Percentiles rank a stretch among this genome's conserved stretches.
Evolutionary conservation across 805 yeast genomes (phyloP).

Genomic region (Pichia phayaonensis): DNA sequence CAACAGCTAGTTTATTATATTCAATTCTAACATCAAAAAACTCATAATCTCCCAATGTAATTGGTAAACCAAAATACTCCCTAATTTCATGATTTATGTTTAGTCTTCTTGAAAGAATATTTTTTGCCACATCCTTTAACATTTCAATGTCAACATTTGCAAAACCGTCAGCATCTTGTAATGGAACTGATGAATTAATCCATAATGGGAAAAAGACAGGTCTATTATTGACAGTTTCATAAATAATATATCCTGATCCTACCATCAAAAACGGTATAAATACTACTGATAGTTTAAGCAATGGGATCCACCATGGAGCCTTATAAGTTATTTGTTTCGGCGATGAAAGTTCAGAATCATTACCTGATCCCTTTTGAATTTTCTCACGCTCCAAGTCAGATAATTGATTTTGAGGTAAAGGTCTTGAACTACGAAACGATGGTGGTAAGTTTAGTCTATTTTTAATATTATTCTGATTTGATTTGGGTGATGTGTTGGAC

Average conservation of each 20-base stretch:
- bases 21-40: conserved; percentile 26
- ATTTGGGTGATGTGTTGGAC: background rate
- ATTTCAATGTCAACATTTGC: conserved; percentile 24
- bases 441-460: conserved; percentile 13
- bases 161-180: conserved; percentile 21
- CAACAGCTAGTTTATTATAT: conserved; percentile 23
- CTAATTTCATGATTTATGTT: conserved; percentile 26
- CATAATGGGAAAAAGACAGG: conserved; percentile 29
- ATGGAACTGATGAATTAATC: conserved; percentile 22
- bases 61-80: conserved; percentile 26
- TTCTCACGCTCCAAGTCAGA: conserved; percentile 7
- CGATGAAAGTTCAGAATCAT: background rate
- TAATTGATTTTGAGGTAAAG: conserved; percentile 12
- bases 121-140: conserved; percentile 20
- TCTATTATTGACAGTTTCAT: conserved; percentile 22
- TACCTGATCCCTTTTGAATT: background rate
- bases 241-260: conserved; percentile 22
- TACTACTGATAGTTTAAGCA: conserved; percentile 9
- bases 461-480: background rate
- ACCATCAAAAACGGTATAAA: conserved; percentile 13
- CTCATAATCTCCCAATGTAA: conserved; percentile 23
- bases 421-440: conserved; percentile 16
- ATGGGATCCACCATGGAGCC: conserved; percentile 15
- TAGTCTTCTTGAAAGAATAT: conserved; percentile 22
- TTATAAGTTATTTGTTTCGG: conserved; percentile 6